Evolutionary conservation across 352 stramenopile genomes (phyloP).

Genomic region (Phytophthora melonis): DNA sequence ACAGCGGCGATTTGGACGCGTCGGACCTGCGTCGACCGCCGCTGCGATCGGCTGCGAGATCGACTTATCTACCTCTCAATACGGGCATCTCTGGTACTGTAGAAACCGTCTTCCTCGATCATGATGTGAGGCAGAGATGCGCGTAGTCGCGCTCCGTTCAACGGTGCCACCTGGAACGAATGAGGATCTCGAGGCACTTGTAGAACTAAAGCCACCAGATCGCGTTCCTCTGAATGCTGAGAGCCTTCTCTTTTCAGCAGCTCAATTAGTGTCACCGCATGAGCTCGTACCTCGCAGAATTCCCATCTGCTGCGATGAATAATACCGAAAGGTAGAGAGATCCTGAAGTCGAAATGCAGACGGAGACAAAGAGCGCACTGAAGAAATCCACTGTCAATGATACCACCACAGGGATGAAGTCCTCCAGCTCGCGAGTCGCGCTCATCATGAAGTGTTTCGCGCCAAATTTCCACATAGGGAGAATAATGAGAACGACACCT

Average conservation of each 20-base stretch:
- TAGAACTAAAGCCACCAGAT: not conserved
- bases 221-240: not conserved
- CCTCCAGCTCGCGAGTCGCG: constrained; percentile 14
- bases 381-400: constrained; percentile 36
- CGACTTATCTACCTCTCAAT: constrained; percentile 4
- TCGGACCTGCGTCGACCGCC: not conserved
- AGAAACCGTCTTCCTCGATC: constrained; percentile 1
- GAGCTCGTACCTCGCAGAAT: constrained; percentile 21
- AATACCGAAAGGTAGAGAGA: constrained; percentile 10
- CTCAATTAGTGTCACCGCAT: constrained; percentile 1
- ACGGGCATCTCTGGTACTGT: not conserved
- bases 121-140: constrained; percentile 5
- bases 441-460: constrained; percentile 28
- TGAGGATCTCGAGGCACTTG: constrained; percentile 11
- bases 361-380: constrained; percentile 28
- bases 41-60: not conserved
- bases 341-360: constrained; percentile 31
- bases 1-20: not conserved
- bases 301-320: constrained; percentile 23
- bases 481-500: constrained; percentile 2
- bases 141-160: constrained; percentile 2
- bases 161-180: not conserved
- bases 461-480: constrained; percentile 25
- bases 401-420: constrained; percentile 26
- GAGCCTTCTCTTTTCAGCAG: constrained; percentile 1